Evolutionary conservation across 2,329 filamentous ascomycete species (phyloP).

Genomic region (Venturia aucupariae): DNA sequence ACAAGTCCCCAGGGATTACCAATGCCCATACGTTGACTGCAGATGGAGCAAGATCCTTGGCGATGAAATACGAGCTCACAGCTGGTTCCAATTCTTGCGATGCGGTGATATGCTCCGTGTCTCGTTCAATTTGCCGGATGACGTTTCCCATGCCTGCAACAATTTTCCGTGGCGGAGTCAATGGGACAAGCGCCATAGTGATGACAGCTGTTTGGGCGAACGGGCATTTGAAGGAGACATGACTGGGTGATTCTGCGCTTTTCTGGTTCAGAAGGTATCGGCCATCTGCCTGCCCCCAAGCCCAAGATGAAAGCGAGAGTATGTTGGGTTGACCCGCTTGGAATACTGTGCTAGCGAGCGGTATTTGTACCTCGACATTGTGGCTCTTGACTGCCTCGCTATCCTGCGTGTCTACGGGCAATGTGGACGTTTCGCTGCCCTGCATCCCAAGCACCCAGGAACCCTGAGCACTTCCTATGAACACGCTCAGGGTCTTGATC

Average conservation of each 20-base stretch:
- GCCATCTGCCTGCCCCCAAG: neutral
- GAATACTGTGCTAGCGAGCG: constrained; percentile 71
- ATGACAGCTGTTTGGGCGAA: neutral
- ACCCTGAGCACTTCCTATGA: neutral
- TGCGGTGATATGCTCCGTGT: constrained; percentile 46
- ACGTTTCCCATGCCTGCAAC: constrained; percentile 69
- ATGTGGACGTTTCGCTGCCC: too few relatives aligned
- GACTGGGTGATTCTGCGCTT: neutral
- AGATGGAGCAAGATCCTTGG: constrained; percentile 30
- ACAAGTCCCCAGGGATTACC: constrained; percentile 40
- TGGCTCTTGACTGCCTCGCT: neutral
- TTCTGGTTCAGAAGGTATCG: neutral
- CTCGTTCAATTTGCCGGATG: constrained; percentile 47
- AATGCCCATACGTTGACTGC: constrained; percentile 65
- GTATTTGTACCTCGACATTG: constrained; percentile 40
- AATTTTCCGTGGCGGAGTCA: constrained; percentile 56
- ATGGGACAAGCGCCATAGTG: constrained; percentile 44
- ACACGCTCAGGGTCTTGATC: neutral
- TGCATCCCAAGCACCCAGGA: neutral
- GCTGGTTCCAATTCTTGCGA: constrained; percentile 61
- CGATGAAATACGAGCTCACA: constrained; percentile 50
- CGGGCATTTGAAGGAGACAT: neutral
- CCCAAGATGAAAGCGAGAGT: constrained; percentile 23
- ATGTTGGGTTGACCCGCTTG: constrained; percentile 48
- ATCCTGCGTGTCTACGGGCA: neutral